Evolutionary conservation across 768 basidiomycete species (phyloP), one percentile per base, ranked within the genome.

Genomic region (Podaxis carcinomalis): DNA sequence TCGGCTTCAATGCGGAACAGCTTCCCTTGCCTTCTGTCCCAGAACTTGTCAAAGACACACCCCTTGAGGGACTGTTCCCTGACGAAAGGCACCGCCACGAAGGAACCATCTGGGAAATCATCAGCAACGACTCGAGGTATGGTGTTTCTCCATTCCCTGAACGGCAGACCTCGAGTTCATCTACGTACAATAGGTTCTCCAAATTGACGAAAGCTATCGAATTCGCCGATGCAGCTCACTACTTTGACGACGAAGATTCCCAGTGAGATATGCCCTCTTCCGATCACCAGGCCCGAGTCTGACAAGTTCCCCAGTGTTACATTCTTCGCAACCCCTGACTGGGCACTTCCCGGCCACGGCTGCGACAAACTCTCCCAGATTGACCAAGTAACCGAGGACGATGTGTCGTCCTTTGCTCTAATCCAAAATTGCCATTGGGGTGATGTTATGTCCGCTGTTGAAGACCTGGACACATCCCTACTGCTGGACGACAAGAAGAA

Each of bases 301-400:
- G 28, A 59, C 27, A 14, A 6, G 10, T 36, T 25, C 16, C 28
- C 6, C 44, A 84, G 82, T n/a, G 58, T 84, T 23, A 84, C 84
- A 0, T 81, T 84, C 69, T 84, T 85, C 62, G 83, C 83, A 0
- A 74, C 77, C 16, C 78, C 81, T 3, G 75, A 84, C 64, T 73
- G 68, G 56, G 81, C 75, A n/a, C 65, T 83, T 19, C 76, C 57
- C 5, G 70, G 67, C 16, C 64, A 64, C 27, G 66, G 53, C 46
- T 62, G 65, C 49, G 37, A 55, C 57, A 35, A 64, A 25, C 51
- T 46, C 44, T 51, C 62, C 21, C 27, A 57, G 19, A 40, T 53
- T 3, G 57, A 62, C 19, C 21, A 27, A 36, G 19, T 61, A 28
- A 36, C 46, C 21, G 39, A 57, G n/a, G 47, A 28, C 39, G 50